phyloP scores from a whole-genome alignment of 306 rosid species.

The Rosa lucieae region DNA sequence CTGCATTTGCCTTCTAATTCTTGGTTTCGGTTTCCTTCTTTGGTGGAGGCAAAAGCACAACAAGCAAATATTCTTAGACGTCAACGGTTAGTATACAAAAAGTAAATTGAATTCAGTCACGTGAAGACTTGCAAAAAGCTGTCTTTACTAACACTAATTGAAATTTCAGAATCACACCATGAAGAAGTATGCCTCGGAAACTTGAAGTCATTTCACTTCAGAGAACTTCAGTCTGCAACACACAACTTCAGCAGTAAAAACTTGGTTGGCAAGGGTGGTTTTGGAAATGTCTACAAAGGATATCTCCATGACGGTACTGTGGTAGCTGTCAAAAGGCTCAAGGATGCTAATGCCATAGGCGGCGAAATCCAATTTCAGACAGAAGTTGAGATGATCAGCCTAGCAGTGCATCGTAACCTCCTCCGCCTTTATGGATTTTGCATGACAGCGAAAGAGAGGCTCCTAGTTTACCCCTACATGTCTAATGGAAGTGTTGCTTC shows the following conservation, averaged over 20 bases:
- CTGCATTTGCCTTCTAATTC: conserved; percentile 64
- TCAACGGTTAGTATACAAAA: conserved; percentile 54
- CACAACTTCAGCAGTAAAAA: conserved; percentile 86
- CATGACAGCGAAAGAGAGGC: conserved; percentile 76
- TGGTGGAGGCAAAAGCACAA: conserved; percentile 89
- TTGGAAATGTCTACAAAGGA: conserved; percentile 96
- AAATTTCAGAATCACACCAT: conserved; percentile 59
- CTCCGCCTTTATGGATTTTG: conserved; percentile 92
- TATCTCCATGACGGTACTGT: conserved; percentile 71
- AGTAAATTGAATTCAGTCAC: background rate
- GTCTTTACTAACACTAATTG: conserved; percentile 1
- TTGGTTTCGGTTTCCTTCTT: conserved; percentile 75
- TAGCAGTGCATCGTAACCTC: conserved; percentile 89
- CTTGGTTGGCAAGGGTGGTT: conserved; percentile 89
- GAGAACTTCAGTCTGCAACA: conserved; percentile 92
- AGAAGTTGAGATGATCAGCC: conserved; percentile 96
- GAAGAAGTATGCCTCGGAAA: conserved; percentile 91
- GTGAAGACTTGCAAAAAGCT: background rate
- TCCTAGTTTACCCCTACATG: conserved; percentile 94
- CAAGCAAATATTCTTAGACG: conserved; percentile 89
- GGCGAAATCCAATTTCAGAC: conserved; percentile 93
- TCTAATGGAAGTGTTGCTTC: conserved; percentile 94
- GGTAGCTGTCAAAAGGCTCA: conserved; percentile 86
- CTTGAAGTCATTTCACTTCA: conserved; percentile 71
- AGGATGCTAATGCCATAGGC: conserved; percentile 80